Evolutionary conservation across 1,284 basidiomycete genomes (phyloP).

Genomic region (Violaceomyces palustris): DNA sequence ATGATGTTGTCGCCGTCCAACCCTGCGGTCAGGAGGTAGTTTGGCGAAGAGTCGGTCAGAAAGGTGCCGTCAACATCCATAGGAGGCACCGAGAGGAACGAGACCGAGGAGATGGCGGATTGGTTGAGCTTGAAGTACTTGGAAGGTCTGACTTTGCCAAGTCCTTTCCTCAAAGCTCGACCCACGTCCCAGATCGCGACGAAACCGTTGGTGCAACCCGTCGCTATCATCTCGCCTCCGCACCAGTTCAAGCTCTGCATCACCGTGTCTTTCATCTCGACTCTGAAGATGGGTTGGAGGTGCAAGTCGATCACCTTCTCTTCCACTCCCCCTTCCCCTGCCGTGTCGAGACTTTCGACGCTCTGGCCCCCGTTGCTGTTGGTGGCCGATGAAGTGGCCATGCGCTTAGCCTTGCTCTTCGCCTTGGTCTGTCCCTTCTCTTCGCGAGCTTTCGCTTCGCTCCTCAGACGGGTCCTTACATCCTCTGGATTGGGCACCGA

Average conservation of each 20-base stretch:
- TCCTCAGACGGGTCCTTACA: not conserved
- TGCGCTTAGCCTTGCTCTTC: too few species aligned
- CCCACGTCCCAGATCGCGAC: constrained; percentile 22
- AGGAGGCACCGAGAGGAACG: constrained; percentile 11
- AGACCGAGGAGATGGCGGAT: constrained; percentile 8
- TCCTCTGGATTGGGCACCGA: constrained; percentile 14
- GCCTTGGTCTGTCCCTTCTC: too few species aligned
- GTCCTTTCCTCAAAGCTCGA: constrained; percentile 2
- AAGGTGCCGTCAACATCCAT: constrained; percentile 3
- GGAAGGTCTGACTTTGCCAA: constrained; percentile 1
- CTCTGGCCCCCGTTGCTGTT: not conserved
- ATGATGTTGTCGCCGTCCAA: constrained; percentile 8
- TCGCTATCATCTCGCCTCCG: constrained; percentile 23
- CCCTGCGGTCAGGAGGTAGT: constrained; percentile 6
- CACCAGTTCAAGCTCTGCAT: constrained; percentile 18
- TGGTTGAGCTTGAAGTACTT: constrained; percentile 11
- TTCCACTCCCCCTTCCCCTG: not conserved
- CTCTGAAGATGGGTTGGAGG: constrained; percentile 11
- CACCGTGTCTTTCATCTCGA: constrained; percentile 8
- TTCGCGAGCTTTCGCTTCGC: too few species aligned
- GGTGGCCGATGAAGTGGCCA: too few species aligned
- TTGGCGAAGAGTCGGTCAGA: not conserved
- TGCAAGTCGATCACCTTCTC: constrained; percentile 3
- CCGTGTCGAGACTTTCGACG: not conserved
- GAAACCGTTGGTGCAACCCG: constrained; percentile 16